These are phyloP conservation scores for Coprinopsis strossmayeri DNA, from an alignment of 768 basidiomycete genomes.

Conservation along the genomic window DNA sequence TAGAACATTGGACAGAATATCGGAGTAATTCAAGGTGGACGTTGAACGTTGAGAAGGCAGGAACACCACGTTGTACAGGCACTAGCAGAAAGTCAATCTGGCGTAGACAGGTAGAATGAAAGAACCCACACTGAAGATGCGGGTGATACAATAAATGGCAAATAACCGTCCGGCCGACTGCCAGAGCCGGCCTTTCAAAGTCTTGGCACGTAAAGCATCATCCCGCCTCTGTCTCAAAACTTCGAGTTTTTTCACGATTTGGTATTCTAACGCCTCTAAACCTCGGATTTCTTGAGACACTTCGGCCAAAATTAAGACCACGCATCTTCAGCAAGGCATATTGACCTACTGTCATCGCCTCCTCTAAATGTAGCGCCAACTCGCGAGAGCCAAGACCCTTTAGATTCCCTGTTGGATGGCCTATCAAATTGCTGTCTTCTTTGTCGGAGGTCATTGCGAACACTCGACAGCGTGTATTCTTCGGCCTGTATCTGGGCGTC, in stretches of 20 bases:
- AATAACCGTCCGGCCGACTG: slow-evolving; percentile 45
- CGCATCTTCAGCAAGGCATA: neutral
- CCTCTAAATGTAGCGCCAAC: slow-evolving; percentile 46
- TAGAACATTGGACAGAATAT: slow-evolving; percentile 33
- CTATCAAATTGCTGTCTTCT: slow-evolving; percentile 11
- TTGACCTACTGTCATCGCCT: slow-evolving; percentile 30
- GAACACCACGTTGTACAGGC: slow-evolving; percentile 42
- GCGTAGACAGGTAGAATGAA: neutral
- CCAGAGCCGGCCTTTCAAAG: slow-evolving; percentile 47
- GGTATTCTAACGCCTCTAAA: slow-evolving; percentile 58
- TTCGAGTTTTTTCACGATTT: slow-evolving; percentile 57
- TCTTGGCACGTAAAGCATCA: slow-evolving; percentile 41
- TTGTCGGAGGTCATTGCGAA: slow-evolving; percentile 50
- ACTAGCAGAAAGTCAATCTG: slow-evolving; percentile 24
- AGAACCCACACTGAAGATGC: slow-evolving; percentile 52
- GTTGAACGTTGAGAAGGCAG: slow-evolving; percentile 26
- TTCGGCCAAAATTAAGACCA: slow-evolving; percentile 11
- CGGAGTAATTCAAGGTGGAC: slow-evolving; percentile 30
- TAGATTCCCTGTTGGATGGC: slow-evolving; percentile 12
- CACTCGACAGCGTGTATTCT: slow-evolving; percentile 51
- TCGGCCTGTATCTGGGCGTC: slow-evolving; percentile 48
- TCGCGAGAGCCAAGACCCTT: slow-evolving; percentile 39
- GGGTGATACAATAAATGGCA: slow-evolving; percentile 59
- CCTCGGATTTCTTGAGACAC: slow-evolving; percentile 56
- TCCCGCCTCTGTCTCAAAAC: slow-evolving; percentile 42